Evolutionary conservation across 202 grass and related monocot species (phyloP), one percentile per base, ranked within the genome.

Genomic region (Saccharum hybrid): DNA sequence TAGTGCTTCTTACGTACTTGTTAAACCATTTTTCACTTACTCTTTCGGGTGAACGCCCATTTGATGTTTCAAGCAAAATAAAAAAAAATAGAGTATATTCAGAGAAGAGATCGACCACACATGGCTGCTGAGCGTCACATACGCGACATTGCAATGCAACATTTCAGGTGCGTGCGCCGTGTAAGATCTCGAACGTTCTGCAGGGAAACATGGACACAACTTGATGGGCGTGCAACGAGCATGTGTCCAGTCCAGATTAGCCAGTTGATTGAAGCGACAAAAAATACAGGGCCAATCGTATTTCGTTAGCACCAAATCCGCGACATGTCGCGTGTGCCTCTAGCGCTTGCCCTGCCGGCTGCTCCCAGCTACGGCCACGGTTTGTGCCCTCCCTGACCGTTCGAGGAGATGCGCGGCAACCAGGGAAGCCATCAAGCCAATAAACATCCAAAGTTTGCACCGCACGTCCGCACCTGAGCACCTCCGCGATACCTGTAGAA

Each of bases 401-500:
- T 39, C n/a, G 23, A 71, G 8, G 65, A 30, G 52, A 71, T 40
- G 56, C 30, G 40, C 38, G 41, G 59, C 67, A 13, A 23, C 14
- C 23, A 31, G 69, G 43, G 5, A 28, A 41, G 3, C 52, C 46
- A 33, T 26, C 26, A 26, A 26, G 26, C 26, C 26, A 26, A 26
- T 26, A 2, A 5, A 6, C 33, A 33, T 14, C 45, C 45, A 57
- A 38, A 19, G 7, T 19, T 23, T 59, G 36, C 66, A 42, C 66
- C 31, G 78, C 57, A 42, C 49, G 16, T 19, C 49, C 19, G 49
- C 51, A 56, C 37, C 10, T 0, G 31, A 11, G 49, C 28, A 49
- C 81, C 71, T 40, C 62, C 33, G 15, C 19, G 34, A 67, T 45
- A 76, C 62, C 45, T 66, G 62, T 75, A 19, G 39, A 66, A 46